Evolutionary conservation across 2,329 filamentous ascomycete species (phyloP).

Genomic region (Cladosporium phlei): DNA sequence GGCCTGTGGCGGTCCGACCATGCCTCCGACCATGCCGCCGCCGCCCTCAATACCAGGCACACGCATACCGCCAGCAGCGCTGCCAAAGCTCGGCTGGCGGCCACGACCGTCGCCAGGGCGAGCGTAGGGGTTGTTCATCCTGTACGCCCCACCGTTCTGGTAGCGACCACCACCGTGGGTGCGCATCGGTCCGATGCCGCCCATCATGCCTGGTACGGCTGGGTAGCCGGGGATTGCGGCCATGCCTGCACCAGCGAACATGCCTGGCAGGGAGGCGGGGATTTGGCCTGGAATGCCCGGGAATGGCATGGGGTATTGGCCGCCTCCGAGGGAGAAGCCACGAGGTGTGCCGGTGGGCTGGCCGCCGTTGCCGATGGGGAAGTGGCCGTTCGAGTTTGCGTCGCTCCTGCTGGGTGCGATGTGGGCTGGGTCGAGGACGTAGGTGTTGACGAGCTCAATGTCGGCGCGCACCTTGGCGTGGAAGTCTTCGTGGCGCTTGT

Average conservation of each 20-base stretch:
- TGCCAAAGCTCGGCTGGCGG: slow-evolving; percentile 12
- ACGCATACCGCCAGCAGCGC: slow-evolving; percentile 10
- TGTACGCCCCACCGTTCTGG: slow-evolving; percentile 26
- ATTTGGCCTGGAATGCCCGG: slow-evolving; percentile 32
- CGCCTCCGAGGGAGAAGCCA: slow-evolving; percentile 75
- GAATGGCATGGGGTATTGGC: slow-evolving; percentile 47
- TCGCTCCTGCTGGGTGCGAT: slow-evolving; percentile 91
- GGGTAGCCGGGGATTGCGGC: slow-evolving; percentile 62
- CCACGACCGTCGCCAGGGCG: slow-evolving; percentile 23
- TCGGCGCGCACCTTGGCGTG: slow-evolving; percentile 73
- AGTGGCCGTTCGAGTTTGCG: slow-evolving; percentile 92
- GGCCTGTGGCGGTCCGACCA: slow-evolving; percentile 81
- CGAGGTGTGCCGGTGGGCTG: slow-evolving; percentile 76
- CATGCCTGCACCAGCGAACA: slow-evolving; percentile 30
- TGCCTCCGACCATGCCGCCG: slow-evolving; percentile 36
- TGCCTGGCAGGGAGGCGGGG: slow-evolving; percentile 40
- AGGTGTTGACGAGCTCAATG: slow-evolving; percentile 86
- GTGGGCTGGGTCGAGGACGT: slow-evolving; percentile 88
- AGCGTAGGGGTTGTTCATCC: slow-evolving; percentile 28
- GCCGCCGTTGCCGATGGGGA: slow-evolving; percentile 67
- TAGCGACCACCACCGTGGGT: too few species aligned
- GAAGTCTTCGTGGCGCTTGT: slow-evolving; percentile 92
- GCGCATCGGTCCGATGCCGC: slow-evolving; percentile 40
- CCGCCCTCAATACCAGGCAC: too few species aligned
- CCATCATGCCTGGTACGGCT: slow-evolving; percentile 25